Percentiles rank a stretch among this genome's conserved stretches.
Conservation (phyloP, 2,329 filamentous ascomycete genomes). For the Nemania sp. region DNA sequence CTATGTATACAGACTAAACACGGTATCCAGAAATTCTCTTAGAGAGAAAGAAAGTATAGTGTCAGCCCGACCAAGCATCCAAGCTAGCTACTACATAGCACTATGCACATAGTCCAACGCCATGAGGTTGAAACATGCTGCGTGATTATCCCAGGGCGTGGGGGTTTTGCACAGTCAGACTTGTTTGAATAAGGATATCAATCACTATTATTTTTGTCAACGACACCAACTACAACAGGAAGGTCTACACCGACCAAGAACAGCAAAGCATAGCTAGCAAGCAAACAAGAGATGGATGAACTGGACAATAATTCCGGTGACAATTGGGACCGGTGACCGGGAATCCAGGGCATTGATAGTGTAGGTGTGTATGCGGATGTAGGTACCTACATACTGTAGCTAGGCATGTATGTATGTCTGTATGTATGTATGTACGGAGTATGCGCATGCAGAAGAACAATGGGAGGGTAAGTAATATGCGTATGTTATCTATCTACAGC, state of each 20-base stretch:
- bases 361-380: not conserved
- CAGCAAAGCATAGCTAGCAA: not conserved
- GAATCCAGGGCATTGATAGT: constrained; percentile 3
- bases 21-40: constrained; percentile 6
- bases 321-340: constrained; percentile 14
- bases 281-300: not conserved
- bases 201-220: constrained; percentile 19
- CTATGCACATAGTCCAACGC: constrained; percentile 9
- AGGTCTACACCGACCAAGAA: constrained; percentile 26
- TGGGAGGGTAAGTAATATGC: no score
- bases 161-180: constrained; percentile 32
- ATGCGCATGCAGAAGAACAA: constrained; percentile 6
- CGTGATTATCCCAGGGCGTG: constrained; percentile 33
- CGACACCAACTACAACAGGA: constrained; percentile 35
- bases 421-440: no score
- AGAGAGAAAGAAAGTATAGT: no score
- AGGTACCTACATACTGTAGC: not conserved
- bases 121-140: constrained; percentile 10
- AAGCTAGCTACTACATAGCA: constrained; percentile 1
- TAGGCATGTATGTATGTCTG: no score
- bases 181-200: constrained; percentile 18
- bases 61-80: constrained; percentile 1
- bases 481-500: constrained; percentile 4
- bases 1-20: not conserved
- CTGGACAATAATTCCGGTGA: not conserved